Base-by-base conservation (phyloP, 768 basidiomycete genomes). In the Mycena crocata region DNA sequence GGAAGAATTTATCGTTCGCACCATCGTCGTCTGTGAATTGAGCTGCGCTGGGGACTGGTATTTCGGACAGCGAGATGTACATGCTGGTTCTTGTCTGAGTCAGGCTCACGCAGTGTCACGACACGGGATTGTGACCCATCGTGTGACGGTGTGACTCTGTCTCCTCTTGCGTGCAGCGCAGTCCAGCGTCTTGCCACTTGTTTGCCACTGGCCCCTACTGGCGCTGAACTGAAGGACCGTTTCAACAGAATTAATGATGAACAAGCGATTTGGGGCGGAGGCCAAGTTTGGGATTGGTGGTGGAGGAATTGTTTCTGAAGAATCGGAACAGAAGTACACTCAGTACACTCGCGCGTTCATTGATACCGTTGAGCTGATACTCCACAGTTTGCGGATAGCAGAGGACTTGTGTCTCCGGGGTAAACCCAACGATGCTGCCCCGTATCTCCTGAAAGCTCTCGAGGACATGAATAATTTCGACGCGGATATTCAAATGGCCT, bases 381-480 rank as follows among this genome's bases (percentile, higher is more conserved):
- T 15, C 2, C 14, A 19, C 28, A 83, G 81, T 56, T 72, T 81
- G n/a, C 73, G 79, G 37, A 83, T 72, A 32, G 81, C 76, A 6
- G 80, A 81, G 52, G 75, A 78, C 35, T 72, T 83, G 1, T 80
- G 78, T 63, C 68, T 74, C 23, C 73, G 68, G 57, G 59, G 75
- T 21, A 78, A 75, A 51, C 78, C 78, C 8, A 52, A 75, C 23
- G 68, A 83, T 52, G 81, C 82, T 0, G 48, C 79, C 5, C 82
- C 84, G 0, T 84, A 81, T 62, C 74, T 85, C 7, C 45, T 72
- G 24, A 78, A 78, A 60, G 82, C 84, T 0, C 71, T 85, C 66
- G 71, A 82, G 50, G 83, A 83, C 67, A 68, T 67, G 0, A 75
- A 81, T 60, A 84, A 83, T 62, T 68, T 83, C 13, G 83, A 84